These are phyloP conservation scores for Prunella vulgaris DNA, from an alignment of 257 asterid species.

Conservation along the genomic window DNA sequence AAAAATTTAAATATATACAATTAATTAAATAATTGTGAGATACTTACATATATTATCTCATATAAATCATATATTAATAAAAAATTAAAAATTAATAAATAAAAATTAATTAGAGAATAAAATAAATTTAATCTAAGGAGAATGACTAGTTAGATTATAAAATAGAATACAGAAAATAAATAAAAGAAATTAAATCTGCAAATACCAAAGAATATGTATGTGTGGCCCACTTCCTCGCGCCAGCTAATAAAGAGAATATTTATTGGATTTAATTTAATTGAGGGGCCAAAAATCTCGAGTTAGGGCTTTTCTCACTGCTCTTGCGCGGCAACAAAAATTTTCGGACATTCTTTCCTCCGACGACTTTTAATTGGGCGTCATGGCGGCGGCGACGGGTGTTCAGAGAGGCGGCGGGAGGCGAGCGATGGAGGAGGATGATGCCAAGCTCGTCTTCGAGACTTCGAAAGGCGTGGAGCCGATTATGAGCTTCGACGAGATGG, in stretches of 20 bases:
- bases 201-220: neutral
- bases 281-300: conserved; percentile 10
- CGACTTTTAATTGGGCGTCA: conserved; percentile 21
- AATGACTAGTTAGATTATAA: too few species aligned
- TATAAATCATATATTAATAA: too few species aligned
- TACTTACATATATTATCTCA: too few species aligned
- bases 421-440: conserved; percentile 48
- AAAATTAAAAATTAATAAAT: too few species aligned
- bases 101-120: too few species aligned
- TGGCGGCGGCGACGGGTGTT: conserved; percentile 50
- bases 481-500: conserved; percentile 81
- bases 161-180: too few species aligned
- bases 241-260: neutral
- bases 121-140: too few species aligned
- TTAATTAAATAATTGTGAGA: too few species aligned
- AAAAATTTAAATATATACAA: too few species aligned
- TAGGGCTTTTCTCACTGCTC: conserved; percentile 23
- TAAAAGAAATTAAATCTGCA: too few species aligned
- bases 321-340: neutral
- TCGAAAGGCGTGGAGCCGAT: conserved; percentile 86
- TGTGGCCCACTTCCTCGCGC: neutral
- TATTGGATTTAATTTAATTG: neutral
- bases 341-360: conserved; percentile 10
- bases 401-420: conserved; percentile 40
- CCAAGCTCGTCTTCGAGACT: conserved; percentile 71